Evolutionary conservation across 2,329 filamentous ascomycete genomes (phyloP), one percentile per base, ranked within the genome.

Genomic region (Cercospora janseana): DNA sequence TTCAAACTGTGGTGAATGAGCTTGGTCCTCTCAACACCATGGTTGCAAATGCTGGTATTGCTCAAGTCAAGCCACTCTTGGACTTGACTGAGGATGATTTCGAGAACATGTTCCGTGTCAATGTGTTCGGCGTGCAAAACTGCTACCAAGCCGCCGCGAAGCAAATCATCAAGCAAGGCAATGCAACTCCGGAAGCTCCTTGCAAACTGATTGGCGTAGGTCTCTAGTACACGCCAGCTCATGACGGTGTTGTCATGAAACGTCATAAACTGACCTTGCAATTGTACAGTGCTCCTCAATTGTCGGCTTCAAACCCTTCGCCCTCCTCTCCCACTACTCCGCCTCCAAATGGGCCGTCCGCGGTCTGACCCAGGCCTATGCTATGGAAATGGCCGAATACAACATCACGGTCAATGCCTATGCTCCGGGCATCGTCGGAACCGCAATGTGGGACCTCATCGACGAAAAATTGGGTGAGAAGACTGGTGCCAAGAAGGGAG

Each of bases 381-480:
- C 83, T 1, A 80, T 84, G 75, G 82, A 85, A 55, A 73, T 86
- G 67, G 83, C 82, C 0, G 66, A 69, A 38, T 76, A 86, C 62
- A 73, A 79, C 51, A 86, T 87, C 63, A 85, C 80, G 0, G 82
- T 79, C 15, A 87, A 87, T 57, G 77, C 78, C 0, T 86, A 86
- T 59, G 82, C 81, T 0, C 83, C 83, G 0, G 84, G 84, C 0
- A 84, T 87, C 40, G 81, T 87, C 0, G 81, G 77, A 0, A 86
- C 82, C 0, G 71, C 73, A 0, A 86, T 86, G 82, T 87, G 83
- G 83, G 82, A 86, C 37, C 62, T 80, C 2, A 85, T 87, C 46
- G 84, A 86, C 53, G 77, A 79, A 55, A 77, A 77, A 50, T 55
- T 85, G 24, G 79, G 75, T 0, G 73, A 78, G 62, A 72, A 73